phyloP scores from a whole-genome alignment of 2,329 filamentous ascomycete genomes.

The Chaetomium sp. region DNA sequence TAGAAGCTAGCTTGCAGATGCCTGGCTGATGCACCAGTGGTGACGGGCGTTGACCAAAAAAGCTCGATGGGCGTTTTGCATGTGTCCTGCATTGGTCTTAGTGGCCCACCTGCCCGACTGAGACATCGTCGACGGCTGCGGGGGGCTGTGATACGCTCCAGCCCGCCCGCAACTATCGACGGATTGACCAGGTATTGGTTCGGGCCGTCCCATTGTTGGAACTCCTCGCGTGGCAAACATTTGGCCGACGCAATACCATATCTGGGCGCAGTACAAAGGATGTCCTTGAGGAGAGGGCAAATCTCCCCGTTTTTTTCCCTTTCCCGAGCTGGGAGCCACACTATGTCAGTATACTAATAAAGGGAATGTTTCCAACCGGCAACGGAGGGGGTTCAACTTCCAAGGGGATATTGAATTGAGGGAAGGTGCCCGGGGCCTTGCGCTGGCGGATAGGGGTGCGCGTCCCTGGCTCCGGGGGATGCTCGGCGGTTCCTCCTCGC shows the following conservation, averaged over 20 bases:
- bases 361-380: too few species aligned
- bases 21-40: too few species aligned
- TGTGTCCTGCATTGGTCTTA: conserved; percentile 3
- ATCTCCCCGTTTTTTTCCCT: too few species aligned
- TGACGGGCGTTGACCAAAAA: too few species aligned
- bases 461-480: conserved; percentile 1
- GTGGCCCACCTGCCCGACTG: conserved; percentile 11
- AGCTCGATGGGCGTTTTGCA: not conserved
- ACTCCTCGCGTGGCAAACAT: not conserved
- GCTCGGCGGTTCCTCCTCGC: conserved; percentile 7
- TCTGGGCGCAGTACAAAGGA: not conserved
- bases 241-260: not conserved
- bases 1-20: too few species aligned
- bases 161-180: conserved; percentile 1
- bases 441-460: not conserved
- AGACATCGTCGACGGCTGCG: not conserved
- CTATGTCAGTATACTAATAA: too few species aligned
- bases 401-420: too few species aligned
- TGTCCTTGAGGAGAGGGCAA: not conserved
- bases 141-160: conserved; percentile 10
- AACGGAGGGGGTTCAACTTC: too few species aligned
- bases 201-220: conserved; percentile 14
- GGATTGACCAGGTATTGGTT: not conserved
- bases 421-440: not conserved
- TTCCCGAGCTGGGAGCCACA: too few species aligned